Evolutionary conservation across 257 asterid genomes (phyloP).

Genomic region (Hygrophila difformis): DNA sequence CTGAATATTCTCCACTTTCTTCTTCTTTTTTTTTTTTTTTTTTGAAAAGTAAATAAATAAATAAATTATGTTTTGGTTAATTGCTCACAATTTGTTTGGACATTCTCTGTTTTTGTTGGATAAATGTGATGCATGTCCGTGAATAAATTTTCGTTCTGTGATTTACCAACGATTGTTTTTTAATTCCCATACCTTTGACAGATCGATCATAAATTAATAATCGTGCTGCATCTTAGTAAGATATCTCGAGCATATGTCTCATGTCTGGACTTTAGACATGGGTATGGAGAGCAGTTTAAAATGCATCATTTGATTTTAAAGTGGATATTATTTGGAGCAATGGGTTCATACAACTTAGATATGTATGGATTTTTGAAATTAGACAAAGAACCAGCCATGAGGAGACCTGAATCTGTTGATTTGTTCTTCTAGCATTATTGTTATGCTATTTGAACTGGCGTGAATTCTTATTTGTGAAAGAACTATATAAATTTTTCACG

Average conservation of each 20-base stretch:
- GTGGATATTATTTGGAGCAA: background rate
- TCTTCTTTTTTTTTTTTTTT: background rate
- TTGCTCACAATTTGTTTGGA: no score
- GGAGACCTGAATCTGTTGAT: background rate
- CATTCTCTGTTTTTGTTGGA: no score
- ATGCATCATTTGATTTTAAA: no score
- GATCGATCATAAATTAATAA: no score
- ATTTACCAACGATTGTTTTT: background rate
- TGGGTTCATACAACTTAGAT: background rate
- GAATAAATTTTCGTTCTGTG: background rate
- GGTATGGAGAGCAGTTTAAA: background rate
- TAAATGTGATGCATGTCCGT: no score
- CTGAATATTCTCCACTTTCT: background rate
- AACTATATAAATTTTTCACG: no score
- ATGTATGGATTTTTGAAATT: background rate
- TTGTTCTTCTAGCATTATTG: no score
- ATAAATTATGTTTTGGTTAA: no score
- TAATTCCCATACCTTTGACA: no score
- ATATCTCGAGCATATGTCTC: background rate
- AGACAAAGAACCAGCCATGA: background rate
- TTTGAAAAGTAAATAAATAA: background rate
- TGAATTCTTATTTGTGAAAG: no score
- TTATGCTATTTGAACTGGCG: no score
- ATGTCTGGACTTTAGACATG: background rate
- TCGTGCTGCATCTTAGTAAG: constrained; percentile 3